Base-by-base conservation (phyloP, 2,329 filamentous ascomycete genomes). In the Ceratocystis cubensis region DNA sequence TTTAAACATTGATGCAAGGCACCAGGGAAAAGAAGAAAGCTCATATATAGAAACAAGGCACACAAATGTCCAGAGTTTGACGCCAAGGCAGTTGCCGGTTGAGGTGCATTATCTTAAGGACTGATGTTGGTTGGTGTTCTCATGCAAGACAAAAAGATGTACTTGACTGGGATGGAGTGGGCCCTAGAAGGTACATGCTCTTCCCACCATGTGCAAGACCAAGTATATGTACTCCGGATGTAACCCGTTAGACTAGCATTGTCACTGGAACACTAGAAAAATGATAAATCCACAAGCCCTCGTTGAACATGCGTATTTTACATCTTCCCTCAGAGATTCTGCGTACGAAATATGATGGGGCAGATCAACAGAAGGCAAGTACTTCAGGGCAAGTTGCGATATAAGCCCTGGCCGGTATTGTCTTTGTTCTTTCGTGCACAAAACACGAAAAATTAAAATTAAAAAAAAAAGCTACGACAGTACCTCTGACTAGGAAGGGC, bases 311-410 rank as follows among this genome's bases (percentile, higher is more conserved):
- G 28, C 28, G 53, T 59, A 17, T 37, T 22, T 22, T 53, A 8
- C 48, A 53, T 22, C n/a, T 53, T 22, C 48, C 22, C 10, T 13
- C 15, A 2, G 8, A 53, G 48, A 28, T 25, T 25, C 20, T 22
- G 22, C 20, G 3, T 53, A 22, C 17, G 17, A 56, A 25, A 33
- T 37, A 20, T 37, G 56, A 59, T 20, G 48, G 8, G 22, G 45
- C 45, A 50, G 8, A 59, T 59, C 56, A 33, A 59, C 10, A 59
- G 1, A 59, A 7, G 56, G 56, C 56, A 59, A 33, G 28, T 37
- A 59, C 56, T n/a, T n/a, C 56, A 59, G 56, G 56, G 28, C 56
- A 59, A 59, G 28, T 17, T 25, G 17, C n/a, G 15, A 59, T 59
- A 25, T 33, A 33, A 59, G 56, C 56, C 56, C 56, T 59, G 56